Evolutionary conservation across 2,329 filamentous ascomycete genomes (phyloP), one percentile per base, ranked within the genome.

Genomic region (Neopestalotiopsis rosae): DNA sequence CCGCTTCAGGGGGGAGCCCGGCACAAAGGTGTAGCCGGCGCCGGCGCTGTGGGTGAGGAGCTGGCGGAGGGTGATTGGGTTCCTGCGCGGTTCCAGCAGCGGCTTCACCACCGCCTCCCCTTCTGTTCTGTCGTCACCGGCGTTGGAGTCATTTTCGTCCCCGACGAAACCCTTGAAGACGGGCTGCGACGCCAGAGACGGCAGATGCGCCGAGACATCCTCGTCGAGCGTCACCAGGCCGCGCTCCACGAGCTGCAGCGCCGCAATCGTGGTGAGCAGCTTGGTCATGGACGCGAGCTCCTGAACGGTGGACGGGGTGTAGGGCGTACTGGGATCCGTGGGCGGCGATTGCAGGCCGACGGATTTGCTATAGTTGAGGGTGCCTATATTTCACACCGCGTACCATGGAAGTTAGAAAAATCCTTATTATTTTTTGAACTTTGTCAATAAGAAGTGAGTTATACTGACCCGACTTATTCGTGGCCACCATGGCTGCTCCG

Each of bases 11-110:
- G 40, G 45, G 49, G 68, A 66, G 49, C 77, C 61, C 20, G 81
- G 64, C 56, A 24, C 14, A 40, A 81, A 80, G 45, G 79, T 75
- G 72, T 87, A 87, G 5, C 72, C 74, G 0, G 78, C 69, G 2
- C 86, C 86, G 0, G 82, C 78, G 32, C 80, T 81, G 72, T 87
- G 85, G 1, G 81, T 82, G 5, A 88, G 78, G 2, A 87, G 78
- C 56, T 82, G 80, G 20, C 79, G 76, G 9, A 86, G 75, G 3
- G 83, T 86, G 66, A 88, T 81, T 10, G 78, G 76, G 0, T 73
- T 72, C 7, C 62, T 66, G n/a, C 77, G 76, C 5, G 74, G 68
- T 7, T 73, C 73, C 9, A 78, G 71, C 7, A 77, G 65, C 2
- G 81, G 76, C 12, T 76, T 73, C 57, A 28, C 24, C 2, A 28